Evolutionary conservation across 352 stramenopile species (phyloP), one percentile per base, ranked within the genome.

Genomic region (Phytopythium oedochilum): DNA sequence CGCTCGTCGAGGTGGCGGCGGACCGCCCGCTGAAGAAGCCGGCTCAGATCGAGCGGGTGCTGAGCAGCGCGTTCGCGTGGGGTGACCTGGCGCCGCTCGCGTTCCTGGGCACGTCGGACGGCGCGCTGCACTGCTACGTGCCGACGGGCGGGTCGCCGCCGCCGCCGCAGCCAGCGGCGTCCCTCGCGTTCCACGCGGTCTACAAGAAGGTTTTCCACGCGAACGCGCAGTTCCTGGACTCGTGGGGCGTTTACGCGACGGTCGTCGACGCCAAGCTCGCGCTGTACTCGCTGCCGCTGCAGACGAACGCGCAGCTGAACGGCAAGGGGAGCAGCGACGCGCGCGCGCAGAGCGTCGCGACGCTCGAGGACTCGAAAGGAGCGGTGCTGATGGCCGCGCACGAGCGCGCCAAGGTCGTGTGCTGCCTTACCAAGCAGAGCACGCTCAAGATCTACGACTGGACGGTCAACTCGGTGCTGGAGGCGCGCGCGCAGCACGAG

Each of bases 391-490:
- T 91, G 10, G 68, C 78, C 0, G 75, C 60, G 18, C 70, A 89
- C 38, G 81, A 94, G 53, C 43, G 60, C n/a, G 64, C 68, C 11
- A 79, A 80, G 28, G 72, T 78, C 15, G 47, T 92, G 5, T 71
- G 60, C 52, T 66, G 70, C 18, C 39, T 90, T 25, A 70, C 81
- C 17, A 91, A 94, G 69, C 73, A 70, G 47, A 71, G 81, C 38
- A 66, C 53, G n/a, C 55, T 94, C 14, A 77, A 78, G 42, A 71
- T 91, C 29, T 89, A 78, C 54, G 81, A 94, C 68, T 92, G 83
- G 81, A 92, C 72, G 1, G 67, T 70, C 26, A 82, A 76, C 47
- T 56, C 68, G 20, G 50, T 66, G 26, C 64, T 92, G 26, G 69
- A 85, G 39, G 43, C 77, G 10, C 79, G 83, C 9, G 63, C 64